A percentile compares a stretch with the other conserved stretches of the same genome.
phyloP scores from a whole-genome alignment of 2,329 filamentous ascomycete genomes.

The Thyridium curvatum region DNA sequence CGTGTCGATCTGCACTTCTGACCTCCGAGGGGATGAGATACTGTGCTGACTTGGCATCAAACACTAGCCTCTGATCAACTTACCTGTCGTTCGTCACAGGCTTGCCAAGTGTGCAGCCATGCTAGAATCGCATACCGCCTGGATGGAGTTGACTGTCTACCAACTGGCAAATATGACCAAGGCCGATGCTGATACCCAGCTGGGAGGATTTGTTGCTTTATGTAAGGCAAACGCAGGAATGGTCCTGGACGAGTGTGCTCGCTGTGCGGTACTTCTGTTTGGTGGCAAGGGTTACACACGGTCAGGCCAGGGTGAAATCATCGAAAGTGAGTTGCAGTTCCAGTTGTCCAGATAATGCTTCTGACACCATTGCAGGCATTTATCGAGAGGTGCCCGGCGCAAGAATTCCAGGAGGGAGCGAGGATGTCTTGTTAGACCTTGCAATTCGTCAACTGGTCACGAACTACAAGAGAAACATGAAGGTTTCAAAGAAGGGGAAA shows the following conservation, averaged over 20 bases:
- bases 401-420: conserved; percentile 61
- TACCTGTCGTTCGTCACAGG: conserved; percentile 68
- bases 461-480: conserved; percentile 16
- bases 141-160: conserved; percentile 66
- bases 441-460: conserved; percentile 65
- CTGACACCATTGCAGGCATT: too few species aligned
- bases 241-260: conserved; percentile 65
- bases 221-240: conserved; percentile 68
- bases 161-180: conserved; percentile 59
- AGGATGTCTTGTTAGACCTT: conserved; percentile 68
- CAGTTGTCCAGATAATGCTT: too few species aligned
- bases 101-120: conserved; percentile 63
- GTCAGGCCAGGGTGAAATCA: conserved; percentile 63
- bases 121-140: conserved; percentile 65
- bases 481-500: too few species aligned
- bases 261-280: conserved; percentile 63
- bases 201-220: conserved; percentile 67
- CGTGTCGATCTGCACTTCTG: too few species aligned
- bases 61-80: conserved; percentile 58
- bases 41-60: too few species aligned
- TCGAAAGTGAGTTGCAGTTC: conserved; percentile 55
- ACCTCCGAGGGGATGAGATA: too few species aligned
- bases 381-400: conserved; percentile 58
- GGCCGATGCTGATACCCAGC: conserved; percentile 52
- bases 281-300: conserved; percentile 69